Base-by-base conservation (phyloP, 73 alveolate genomes). In the Paramecium sexaurelia region DNA sequence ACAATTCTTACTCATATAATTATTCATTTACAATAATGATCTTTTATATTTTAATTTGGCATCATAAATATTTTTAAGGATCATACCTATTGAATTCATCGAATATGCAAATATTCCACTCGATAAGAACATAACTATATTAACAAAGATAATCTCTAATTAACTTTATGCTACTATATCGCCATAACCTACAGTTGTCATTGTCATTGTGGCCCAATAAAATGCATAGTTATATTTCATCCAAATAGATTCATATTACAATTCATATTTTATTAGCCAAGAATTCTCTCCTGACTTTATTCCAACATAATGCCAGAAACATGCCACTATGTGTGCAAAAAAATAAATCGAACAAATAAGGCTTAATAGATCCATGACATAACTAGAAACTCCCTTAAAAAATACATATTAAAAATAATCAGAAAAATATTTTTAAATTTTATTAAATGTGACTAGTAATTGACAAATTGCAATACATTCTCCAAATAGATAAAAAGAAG, bases 111-210 rank as follows among this genome's bases (percentile, higher is more conserved):
- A 88, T 68, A 88, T 41, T 8, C 89, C 73, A 68, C 94, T 68
- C 0, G 91, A 55, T 19, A 88, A 45, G 24, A 88, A 36, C 94
- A 88, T 88, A 0, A 88, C 55, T 6, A 32, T n/a, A 45, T 75
- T 32, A 29, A 51, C 75, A 88, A 69, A 88, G 15, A 69, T 27
- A 19, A 82, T 88, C 32, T 88, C 94, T n/a, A 36, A 27, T 15
- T 67, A 27, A 22, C 73, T 88, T 71, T 61, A 37, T 17, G 94
- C 84, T 24, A 69, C 41, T 4, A 88, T 27, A 88, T 88, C 94
- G 19, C 94, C 94, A 69, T 88, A 88, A n/a, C 94, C 94, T 7
- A 88, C 90, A 0, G 94, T 88, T 13, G 87, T 88, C 94, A 88
- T 88, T 5, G 94, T 88, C 45, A 69, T 82, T 7, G 87, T 68